phyloP scores from a whole-genome alignment of 257 asterid species.

The Vinca minor region DNA sequence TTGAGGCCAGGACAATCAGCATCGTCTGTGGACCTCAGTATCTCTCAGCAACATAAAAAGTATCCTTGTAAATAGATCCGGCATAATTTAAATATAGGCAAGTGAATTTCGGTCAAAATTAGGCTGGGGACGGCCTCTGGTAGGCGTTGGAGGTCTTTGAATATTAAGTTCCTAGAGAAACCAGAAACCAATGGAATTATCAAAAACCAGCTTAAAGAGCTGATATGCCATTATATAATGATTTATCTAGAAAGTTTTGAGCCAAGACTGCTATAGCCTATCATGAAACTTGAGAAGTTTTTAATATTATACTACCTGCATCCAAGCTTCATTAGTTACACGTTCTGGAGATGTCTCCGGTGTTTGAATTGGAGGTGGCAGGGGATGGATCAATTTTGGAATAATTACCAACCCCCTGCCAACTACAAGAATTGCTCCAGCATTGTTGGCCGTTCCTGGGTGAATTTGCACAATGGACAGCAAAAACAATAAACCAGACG shows the following conservation, averaged over 20 bases:
- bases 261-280: neutral
- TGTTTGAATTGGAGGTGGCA: slow-evolving; percentile 93
- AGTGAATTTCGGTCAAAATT: slow-evolving; percentile 82
- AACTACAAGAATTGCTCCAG: slow-evolving; percentile 93
- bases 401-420: slow-evolving; percentile 90
- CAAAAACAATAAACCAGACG: neutral
- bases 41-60: neutral
- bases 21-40: neutral
- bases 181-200: slow-evolving; percentile 11
- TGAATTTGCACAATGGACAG: slow-evolving; percentile 18
- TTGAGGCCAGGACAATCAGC: neutral
- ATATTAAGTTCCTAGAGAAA: slow-evolving; percentile 79
- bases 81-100: slow-evolving; percentile 55
- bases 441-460: slow-evolving; percentile 94
- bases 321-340: slow-evolving; percentile 71
- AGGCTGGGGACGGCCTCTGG: slow-evolving; percentile 95
- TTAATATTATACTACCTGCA: slow-evolving; percentile 56
- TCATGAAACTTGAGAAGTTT: neutral
- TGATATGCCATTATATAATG: neutral
- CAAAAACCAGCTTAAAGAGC: neutral
- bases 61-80: neutral
- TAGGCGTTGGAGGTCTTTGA: slow-evolving; percentile 98
- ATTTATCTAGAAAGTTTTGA: neutral
- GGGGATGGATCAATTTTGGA: slow-evolving; percentile 91
- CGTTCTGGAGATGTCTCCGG: slow-evolving; percentile 98